Evolutionary conservation across 305 asterid genomes (phyloP).

Genomic region (Fraxinus sp.): DNA sequence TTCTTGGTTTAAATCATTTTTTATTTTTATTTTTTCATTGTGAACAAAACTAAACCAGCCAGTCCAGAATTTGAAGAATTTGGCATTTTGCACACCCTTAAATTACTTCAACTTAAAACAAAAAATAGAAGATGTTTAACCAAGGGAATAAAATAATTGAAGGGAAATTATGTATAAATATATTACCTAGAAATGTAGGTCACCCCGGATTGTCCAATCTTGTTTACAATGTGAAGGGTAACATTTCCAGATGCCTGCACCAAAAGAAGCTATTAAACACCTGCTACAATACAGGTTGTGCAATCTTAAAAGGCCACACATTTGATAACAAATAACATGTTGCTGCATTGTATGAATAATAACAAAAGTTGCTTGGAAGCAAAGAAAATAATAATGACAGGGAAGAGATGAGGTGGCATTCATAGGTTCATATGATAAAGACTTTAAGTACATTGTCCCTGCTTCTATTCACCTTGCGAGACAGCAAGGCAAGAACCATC

Average conservation of each 20-base stretch:
- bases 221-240: conserved; percentile 77
- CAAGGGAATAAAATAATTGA: background rate
- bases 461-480: background rate
- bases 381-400: background rate
- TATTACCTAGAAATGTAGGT: conserved; percentile 86
- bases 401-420: background rate
- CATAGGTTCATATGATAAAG: background rate
- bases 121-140: background rate
- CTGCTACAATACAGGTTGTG: conserved; percentile 17
- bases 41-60: background rate
- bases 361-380: conserved; percentile 7
- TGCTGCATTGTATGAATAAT: background rate
- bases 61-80: background rate
- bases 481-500: background rate
- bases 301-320: conserved; percentile 1
- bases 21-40: background rate
- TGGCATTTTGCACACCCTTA: background rate
- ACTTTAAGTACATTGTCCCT: background rate
- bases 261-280: conserved; percentile 13
- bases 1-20: background rate
- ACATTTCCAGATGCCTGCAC: conserved; percentile 97
- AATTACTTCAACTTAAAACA: background rate
- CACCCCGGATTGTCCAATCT: conserved; percentile 92
- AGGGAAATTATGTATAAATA: background rate
- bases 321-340: background rate